Conservation (phyloP, 306 rosid species). For the Lupinus albus region DNA sequence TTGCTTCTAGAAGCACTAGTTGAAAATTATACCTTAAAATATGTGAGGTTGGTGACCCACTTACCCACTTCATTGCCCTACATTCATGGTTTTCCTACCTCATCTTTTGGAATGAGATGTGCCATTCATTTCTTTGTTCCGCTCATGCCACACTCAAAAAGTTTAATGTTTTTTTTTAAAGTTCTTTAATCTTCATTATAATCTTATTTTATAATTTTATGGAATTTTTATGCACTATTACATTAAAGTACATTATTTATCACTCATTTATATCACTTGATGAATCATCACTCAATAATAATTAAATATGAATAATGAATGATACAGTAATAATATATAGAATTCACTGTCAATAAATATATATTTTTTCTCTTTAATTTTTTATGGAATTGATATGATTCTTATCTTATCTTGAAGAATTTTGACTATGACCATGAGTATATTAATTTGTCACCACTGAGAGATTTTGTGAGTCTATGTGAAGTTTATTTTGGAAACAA, state of each 20-base stretch:
- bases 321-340: no score
- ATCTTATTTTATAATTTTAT: neutral
- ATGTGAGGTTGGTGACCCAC: constrained; percentile 41
- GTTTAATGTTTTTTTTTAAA: neutral
- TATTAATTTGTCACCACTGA: constrained; percentile 37
- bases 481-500: constrained; percentile 35
- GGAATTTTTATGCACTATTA: constrained; percentile 1
- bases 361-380: no score
- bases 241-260: no score
- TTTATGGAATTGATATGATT: constrained; percentile 8
- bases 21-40: neutral
- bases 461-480: constrained; percentile 42
- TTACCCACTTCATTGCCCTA: constrained; percentile 36
- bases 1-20: constrained; percentile 53
- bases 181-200: constrained; percentile 2
- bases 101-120: constrained; percentile 37
- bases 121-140: constrained; percentile 36
- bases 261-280: no score
- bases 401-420: constrained; percentile 37
- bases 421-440: constrained; percentile 46
- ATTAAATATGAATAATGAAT: no score
- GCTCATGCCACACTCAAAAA: constrained; percentile 32
- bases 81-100: constrained; percentile 46
- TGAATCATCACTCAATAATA: no score
- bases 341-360: no score